phyloP scores from a whole-genome alignment of 805 yeast genomes.

The Kluyveromyces wickerhamii region DNA sequence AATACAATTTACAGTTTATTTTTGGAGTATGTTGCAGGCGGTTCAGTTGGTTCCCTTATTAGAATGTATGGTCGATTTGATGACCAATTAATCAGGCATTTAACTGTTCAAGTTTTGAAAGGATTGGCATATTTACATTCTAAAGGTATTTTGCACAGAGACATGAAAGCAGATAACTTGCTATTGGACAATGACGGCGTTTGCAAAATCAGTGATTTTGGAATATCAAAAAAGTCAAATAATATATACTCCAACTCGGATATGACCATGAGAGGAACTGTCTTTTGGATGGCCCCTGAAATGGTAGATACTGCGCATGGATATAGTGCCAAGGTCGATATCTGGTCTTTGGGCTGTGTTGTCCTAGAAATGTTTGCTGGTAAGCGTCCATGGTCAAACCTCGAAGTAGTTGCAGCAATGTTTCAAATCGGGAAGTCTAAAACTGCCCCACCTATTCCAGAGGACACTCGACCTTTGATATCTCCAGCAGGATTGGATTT shows the following conservation, averaged over 20 bases:
- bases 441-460: constrained; percentile 92
- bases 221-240: constrained; percentile 78
- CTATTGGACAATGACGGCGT: constrained; percentile 85
- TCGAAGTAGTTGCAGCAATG: constrained; percentile 92
- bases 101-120: constrained; percentile 70
- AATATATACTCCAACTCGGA: constrained; percentile 90
- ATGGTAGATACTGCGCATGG: constrained; percentile 91
- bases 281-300: constrained; percentile 99
- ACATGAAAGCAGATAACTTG: constrained; percentile 88
- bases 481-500: constrained; percentile 62
- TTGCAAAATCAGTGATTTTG: constrained; percentile 93
- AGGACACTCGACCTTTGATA: constrained; percentile 64
- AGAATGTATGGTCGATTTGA: constrained; percentile 80
- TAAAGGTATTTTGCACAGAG: constrained; percentile 84
- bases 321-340: constrained; percentile 94
- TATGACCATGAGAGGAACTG: constrained; percentile 98
- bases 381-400: constrained; percentile 93
- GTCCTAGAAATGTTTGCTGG: constrained; percentile 98
- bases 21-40: constrained; percentile 96
- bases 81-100: constrained; percentile 60
- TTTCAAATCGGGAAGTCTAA: constrained; percentile 79
- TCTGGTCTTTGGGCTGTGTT: constrained; percentile 97
- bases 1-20: constrained; percentile 75
- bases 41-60: constrained; percentile 83
- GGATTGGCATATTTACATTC: constrained; percentile 87